Percentiles rank a stretch among this genome's conserved stretches.
phyloP scores from a whole-genome alignment of 352 stramenopile genomes.

The Hyaloperonospora brassicae region DNA sequence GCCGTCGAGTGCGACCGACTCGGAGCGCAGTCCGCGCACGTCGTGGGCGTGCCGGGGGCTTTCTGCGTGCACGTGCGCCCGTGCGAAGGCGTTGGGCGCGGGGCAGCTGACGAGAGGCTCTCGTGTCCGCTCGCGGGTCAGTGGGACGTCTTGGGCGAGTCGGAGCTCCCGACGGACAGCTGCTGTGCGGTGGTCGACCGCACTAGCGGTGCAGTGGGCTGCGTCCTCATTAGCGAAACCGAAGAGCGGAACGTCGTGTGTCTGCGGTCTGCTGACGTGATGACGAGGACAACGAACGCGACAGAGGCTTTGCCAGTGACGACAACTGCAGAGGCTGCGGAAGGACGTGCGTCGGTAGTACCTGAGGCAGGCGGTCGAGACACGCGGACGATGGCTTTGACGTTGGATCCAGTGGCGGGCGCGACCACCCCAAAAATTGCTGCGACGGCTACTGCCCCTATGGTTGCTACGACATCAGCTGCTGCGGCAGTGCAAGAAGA shows the following conservation, averaged over 20 bases:
- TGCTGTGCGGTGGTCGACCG: slow-evolving; percentile 38
- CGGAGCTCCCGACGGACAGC: slow-evolving; percentile 24
- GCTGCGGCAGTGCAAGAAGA: neutral
- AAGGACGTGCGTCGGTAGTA: neutral
- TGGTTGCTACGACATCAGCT: neutral
- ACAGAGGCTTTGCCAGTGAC: neutral
- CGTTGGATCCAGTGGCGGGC: slow-evolving; percentile 1
- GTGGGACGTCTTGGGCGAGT: slow-evolving; percentile 12
- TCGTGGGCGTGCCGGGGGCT: slow-evolving; percentile 25
- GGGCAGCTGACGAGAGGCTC: slow-evolving; percentile 11
- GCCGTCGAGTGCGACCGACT: slow-evolving; percentile 12
- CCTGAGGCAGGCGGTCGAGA: neutral
- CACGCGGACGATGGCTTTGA: neutral
- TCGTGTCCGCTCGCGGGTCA: slow-evolving; percentile 30
- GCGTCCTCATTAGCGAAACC: slow-evolving; percentile 9
- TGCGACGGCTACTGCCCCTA: slow-evolving; percentile 1
- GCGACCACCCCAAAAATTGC: neutral
- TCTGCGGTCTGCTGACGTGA: slow-evolving; percentile 12
- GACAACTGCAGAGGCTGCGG: neutral
- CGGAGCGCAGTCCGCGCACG: slow-evolving; percentile 19
- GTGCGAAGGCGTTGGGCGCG: slow-evolving; percentile 21
- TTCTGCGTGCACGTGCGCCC: slow-evolving; percentile 34
- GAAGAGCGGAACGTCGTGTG: slow-evolving; percentile 19
- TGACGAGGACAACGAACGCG: neutral
- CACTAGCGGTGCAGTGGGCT: slow-evolving; percentile 26